These are phyloP conservation scores for Brasenia schreberi DNA, from an alignment of 164 flowering plant genomes.

Conservation along the genomic window DNA sequence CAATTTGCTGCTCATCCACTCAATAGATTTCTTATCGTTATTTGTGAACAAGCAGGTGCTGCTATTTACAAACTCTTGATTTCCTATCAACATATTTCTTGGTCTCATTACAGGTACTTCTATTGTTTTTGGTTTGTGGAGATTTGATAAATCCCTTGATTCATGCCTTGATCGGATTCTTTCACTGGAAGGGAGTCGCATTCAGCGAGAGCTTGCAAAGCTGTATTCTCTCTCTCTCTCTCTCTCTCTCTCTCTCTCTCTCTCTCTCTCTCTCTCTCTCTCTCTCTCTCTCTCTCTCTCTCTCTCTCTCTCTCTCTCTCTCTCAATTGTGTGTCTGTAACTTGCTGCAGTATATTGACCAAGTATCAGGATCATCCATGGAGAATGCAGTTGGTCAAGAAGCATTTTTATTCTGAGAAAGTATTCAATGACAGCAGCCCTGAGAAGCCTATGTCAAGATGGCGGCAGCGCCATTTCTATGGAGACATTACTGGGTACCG, in stretches of 20 bases:
- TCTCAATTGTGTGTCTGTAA: background rate
- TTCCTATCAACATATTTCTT: background rate
- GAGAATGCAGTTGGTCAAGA: slow-evolving; percentile 31
- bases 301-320: slow-evolving; percentile 1
- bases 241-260: slow-evolving; percentile 8
- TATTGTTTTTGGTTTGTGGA: slow-evolving; percentile 29
- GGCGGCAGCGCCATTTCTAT: slow-evolving; percentile 39
- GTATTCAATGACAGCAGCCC: slow-evolving; percentile 45
- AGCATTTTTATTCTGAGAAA: slow-evolving; percentile 49
- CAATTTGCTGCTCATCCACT: background rate
- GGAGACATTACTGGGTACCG: slow-evolving; percentile 18
- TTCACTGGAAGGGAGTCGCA: slow-evolving; percentile 43
- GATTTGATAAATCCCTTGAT: slow-evolving; percentile 25
- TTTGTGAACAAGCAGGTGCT: background rate
- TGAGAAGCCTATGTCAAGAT: slow-evolving; percentile 35
- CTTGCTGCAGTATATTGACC: slow-evolving; percentile 36
- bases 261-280: slow-evolving; percentile 8
- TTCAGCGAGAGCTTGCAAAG: slow-evolving; percentile 51
- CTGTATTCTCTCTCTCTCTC: background rate
- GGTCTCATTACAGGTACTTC: slow-evolving; percentile 38
- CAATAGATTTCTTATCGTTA: background rate
- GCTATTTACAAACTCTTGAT: no score
- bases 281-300: background rate
- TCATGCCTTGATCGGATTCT: slow-evolving; percentile 45
- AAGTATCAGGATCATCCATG: slow-evolving; percentile 32